Base-by-base conservation (phyloP, 495 filamentous ascomycete species). In the Penicillium egyptiacum region DNA sequence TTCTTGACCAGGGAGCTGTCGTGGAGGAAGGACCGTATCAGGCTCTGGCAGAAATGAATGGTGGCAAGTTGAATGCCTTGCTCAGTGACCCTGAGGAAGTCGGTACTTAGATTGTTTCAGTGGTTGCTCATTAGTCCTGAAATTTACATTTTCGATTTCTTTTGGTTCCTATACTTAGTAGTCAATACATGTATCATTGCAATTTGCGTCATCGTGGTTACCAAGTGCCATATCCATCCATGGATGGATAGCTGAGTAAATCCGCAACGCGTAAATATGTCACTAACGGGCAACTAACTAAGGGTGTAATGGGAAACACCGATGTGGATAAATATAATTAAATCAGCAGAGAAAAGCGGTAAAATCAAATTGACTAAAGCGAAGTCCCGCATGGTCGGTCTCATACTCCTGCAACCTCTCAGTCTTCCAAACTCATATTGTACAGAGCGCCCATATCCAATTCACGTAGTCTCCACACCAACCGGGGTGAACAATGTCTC, bases 1-100 rank as follows among this genome's bases (percentile, higher is more conserved):
- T 95, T 54, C 55, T 96, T 10, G 88, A 91, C 31, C 69, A 80
- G 1, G 91, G 90, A 4, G 52, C 61, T 17, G 81, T 90, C 5
- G 83, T 87, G 0, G 90, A 94, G 61, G 70, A 78, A 40, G 90
- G 90, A 0, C 50, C 67, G 5, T 92, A 86, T 68, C 64, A 79
- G 17, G 77, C 79, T 52, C 64, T 94, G 64, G 50, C 75, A 31
- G 60, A 45, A 37, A 63, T 57, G 51, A 53, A 60, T 28, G 73
- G 71, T 7, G 76, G 78, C 12, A 74, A 67, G 56, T 67, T 86
- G 64, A 55, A 61, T 35, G 61, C 64, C 12, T 58, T 77, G 49
- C 55, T 77, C 4, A 63, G 67, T 50, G 59, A 67, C 33, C 61
- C 61, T 1, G 59, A 63, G 16, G 58, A 59, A 37, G 39, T 41